Evolutionary conservation across 257 asterid species (phyloP).

Genomic region (Eucommia ulmoides): DNA sequence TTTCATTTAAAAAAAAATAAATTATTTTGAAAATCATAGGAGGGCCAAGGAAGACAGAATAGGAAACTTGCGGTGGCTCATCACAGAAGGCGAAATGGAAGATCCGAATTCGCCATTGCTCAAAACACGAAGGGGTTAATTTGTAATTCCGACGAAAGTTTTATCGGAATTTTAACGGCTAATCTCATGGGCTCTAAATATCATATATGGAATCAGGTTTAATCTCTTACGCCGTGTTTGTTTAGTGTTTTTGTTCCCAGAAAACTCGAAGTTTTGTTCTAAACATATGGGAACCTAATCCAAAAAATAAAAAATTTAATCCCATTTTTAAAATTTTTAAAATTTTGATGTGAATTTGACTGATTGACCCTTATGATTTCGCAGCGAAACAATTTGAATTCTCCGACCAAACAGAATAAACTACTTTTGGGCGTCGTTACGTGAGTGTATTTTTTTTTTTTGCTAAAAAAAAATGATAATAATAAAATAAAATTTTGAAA

Average conservation of each 20-base stretch:
- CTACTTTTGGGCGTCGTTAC: constrained; percentile 46
- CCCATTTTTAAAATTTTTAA: no score
- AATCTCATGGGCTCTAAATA: constrained; percentile 79
- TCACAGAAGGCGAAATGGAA: constrained; percentile 54
- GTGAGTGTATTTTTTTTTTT: constrained; percentile 27
- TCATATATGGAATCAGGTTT: constrained; percentile 73
- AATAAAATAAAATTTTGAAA: no score
- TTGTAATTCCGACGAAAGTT: constrained; percentile 42
- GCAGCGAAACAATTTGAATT: constrained; percentile 43
- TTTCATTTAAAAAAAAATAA: no score
- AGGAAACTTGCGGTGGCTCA: constrained; percentile 82
- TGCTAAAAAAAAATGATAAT: no score
- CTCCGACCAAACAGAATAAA: constrained; percentile 40
- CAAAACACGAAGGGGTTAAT: constrained; percentile 39
- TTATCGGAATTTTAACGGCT: constrained; percentile 54
- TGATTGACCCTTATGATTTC: no score
- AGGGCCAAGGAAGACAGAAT: constrained; percentile 86
- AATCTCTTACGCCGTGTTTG: background rate
- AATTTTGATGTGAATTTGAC: no score
- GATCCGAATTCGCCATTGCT: constrained; percentile 71
- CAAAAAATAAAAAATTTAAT: background rate
- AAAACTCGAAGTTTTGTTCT: no score
- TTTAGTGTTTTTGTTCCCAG: background rate
- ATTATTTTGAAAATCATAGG: no score
- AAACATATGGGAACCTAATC: no score